Conservation (phyloP, 805 yeast species). For the Torulaspora maleeae region DNA sequence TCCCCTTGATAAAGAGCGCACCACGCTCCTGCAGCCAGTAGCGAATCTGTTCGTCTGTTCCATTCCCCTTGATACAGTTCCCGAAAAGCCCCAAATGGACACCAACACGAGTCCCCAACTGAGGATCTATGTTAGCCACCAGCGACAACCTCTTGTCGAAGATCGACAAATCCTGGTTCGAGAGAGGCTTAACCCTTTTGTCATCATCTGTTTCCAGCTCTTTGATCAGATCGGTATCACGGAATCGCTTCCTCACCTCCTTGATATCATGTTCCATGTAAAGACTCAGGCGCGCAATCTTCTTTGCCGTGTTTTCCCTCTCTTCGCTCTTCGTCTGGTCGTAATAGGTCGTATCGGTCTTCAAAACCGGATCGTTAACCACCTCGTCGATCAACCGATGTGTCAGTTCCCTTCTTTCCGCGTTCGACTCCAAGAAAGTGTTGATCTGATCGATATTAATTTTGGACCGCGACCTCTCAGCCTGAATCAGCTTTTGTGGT, state of each 20-base stretch:
- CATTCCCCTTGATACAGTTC: conserved; percentile 78
- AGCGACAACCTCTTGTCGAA: conserved; percentile 58
- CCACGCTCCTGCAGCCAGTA: conserved; percentile 79
- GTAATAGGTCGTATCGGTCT: conserved; percentile 50
- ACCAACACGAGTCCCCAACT: conserved; percentile 74
- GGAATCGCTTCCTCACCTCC: conserved; percentile 21
- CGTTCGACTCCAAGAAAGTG: conserved; percentile 50
- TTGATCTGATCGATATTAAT: conserved; percentile 47
- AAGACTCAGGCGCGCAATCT: conserved; percentile 55
- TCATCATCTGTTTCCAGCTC: conserved; percentile 23
- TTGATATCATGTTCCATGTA: conserved; percentile 49
- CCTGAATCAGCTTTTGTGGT: conserved; percentile 31
- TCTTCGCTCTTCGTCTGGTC: conserved; percentile 53
- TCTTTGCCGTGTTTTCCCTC: conserved; percentile 55
- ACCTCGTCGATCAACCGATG: conserved; percentile 51
- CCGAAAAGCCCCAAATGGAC: conserved; percentile 85
- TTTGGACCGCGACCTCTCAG: conserved; percentile 44
- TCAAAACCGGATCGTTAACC: conserved; percentile 63
- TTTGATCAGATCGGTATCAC: conserved; percentile 25
- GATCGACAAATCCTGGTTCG: conserved; percentile 28
- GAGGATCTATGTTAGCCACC: conserved; percentile 69
- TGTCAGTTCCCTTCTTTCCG: conserved; percentile 44
- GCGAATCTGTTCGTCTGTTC: conserved; percentile 74
- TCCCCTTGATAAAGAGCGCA: conserved; percentile 51
- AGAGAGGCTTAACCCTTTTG: conserved; percentile 14